A percentile compares a stretch with the other conserved stretches of the same genome.
Conservation (phyloP, 805 yeast species). For the Candida hungchunana region DNA sequence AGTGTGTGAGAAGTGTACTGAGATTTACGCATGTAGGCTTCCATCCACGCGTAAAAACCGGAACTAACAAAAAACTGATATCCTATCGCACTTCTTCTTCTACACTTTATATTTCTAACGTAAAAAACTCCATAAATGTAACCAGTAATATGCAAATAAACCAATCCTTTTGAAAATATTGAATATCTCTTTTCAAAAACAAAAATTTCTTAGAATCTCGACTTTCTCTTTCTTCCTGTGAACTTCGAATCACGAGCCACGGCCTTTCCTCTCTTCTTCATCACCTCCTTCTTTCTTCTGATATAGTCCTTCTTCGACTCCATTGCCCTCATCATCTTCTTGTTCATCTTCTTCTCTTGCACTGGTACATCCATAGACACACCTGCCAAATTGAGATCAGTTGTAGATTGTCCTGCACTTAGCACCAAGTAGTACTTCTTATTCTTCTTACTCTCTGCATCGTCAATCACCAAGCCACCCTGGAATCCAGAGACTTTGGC, state of each 20-base stretch:
- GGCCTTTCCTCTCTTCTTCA: conserved; percentile 83
- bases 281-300: conserved; percentile 85
- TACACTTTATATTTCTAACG: too few relatives aligned
- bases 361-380: conserved; percentile 73
- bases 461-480: conserved; percentile 92
- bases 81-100: too few relatives aligned
- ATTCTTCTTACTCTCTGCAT: conserved; percentile 87
- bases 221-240: conserved; percentile 80
- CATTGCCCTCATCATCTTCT: conserved; percentile 37
- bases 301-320: conserved; percentile 82
- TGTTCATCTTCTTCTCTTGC: conserved; percentile 35
- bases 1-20: too few relatives aligned
- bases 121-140: too few relatives aligned
- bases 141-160: too few relatives aligned
- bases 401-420: conserved; percentile 78
- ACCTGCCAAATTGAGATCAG: conserved; percentile 71
- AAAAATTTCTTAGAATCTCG: conserved; percentile 62
- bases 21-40: too few relatives aligned
- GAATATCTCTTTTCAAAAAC: too few relatives aligned
- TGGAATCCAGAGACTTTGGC: conserved; percentile 95
- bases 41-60: too few relatives aligned
- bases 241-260: conserved; percentile 90
- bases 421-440: conserved; percentile 87
- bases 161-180: too few relatives aligned
- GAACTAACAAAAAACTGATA: too few relatives aligned